Evolutionary conservation across 257 asterid species (phyloP), one percentile per base, ranked within the genome.

Genomic region (Rhazya stricta): DNA sequence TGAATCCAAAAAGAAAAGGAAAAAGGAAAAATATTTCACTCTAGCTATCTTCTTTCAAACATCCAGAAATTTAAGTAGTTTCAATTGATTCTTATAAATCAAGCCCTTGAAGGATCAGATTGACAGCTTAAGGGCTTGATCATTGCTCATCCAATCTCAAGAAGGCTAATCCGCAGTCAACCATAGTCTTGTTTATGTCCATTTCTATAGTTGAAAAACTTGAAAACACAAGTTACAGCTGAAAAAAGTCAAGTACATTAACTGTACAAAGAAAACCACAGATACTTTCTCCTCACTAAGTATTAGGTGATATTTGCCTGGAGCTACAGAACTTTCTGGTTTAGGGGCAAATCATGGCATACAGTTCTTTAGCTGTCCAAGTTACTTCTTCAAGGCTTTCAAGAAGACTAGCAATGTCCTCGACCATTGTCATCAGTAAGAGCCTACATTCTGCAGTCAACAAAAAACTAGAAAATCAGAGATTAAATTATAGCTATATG

Each of bases 341-440:
- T 45, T 34, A 37, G 41, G 63, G 27, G 41, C 80, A 80, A 42
- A 86, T 80, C 48, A 81, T 77, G 29, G 76, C 69, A 66, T 68
- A 69, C 45, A 90, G 87, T 74, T 90, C 90, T 78, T 77, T 83
- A 9, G 93, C 95, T 19, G 91, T 87, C 97, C 96, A 89, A 78
- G 97, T 90, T 10, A 84, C 86, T 73, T 82, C 92, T 27, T 76
- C 83, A 42, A 91, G 84, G 71, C 79, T 79, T 76, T 80, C 81
- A 12, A 91, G 74, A 37, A 74, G 71, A 73, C 72, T 16, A 2
- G 71, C 79, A 19, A 89, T 82, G 73, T 86, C 96, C 32, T 86
- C 88, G 0, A 77, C 89, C 11, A 85, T 82, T 71, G 81, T 84
- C 84, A 81, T 79, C 81, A 90, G 71, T 71, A 87, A 75, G 42